Evolutionary conservation across 805 yeast species (phyloP).

Genomic region (Saturnispora sanitii): DNA sequence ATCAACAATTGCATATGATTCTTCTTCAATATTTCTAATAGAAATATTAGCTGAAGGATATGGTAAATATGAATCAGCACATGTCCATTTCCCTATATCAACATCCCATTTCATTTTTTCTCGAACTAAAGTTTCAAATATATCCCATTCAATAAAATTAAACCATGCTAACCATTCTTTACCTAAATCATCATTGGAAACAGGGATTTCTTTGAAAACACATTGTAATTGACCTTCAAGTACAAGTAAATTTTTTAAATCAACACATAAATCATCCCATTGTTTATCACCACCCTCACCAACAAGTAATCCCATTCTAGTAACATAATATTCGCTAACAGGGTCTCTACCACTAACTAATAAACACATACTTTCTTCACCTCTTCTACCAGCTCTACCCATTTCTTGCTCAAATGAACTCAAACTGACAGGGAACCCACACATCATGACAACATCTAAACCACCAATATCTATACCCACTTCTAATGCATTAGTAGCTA

Average conservation of each 20-base stretch:
- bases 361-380: constrained; percentile 73
- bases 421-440: constrained; percentile 86
- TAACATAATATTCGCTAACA: constrained; percentile 74
- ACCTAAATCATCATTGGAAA: constrained; percentile 31
- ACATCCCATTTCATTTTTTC: constrained; percentile 33
- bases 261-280: constrained; percentile 50
- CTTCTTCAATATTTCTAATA: constrained; percentile 76
- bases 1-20: constrained; percentile 81
- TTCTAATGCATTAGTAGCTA: constrained; percentile 93
- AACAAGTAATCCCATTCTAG: constrained; percentile 51
- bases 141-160: constrained; percentile 13
- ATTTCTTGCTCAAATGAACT: constrained; percentile 90
- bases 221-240: constrained; percentile 84
- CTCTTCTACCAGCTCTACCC: constrained; percentile 94
- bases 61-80: constrained; percentile 55
- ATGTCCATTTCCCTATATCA: constrained; percentile 40
- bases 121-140: constrained; percentile 16
- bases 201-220: constrained; percentile 59
- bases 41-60: constrained; percentile 75
- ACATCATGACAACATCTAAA: constrained; percentile 81
- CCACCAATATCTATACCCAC: constrained; percentile 93
- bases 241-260: constrained; percentile 50
- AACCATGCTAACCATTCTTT: constrained; percentile 15
- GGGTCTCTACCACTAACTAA: constrained; percentile 79
- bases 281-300: constrained; percentile 34